Base-by-base conservation (phyloP, 495 filamentous ascomycete species). In the Penicillium desertorum region DNA sequence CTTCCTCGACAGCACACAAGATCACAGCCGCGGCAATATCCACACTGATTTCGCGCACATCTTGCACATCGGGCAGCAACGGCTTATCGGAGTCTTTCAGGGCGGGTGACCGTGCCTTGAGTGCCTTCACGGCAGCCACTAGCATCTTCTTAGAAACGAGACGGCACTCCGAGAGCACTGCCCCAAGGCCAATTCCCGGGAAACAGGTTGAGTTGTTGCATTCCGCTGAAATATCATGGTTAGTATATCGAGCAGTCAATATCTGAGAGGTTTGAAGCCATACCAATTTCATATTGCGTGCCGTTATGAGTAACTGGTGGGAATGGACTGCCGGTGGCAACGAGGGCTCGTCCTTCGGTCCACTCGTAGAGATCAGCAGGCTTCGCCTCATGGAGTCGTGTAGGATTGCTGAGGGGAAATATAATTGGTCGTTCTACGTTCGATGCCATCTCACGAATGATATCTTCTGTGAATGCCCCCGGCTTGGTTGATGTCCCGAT, bases 131-230 rank as follows among this genome's bases (percentile, higher is more conserved):
- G 1, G 92, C 91, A 3, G 87, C 87, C 0, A 95, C 87, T 11
- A 96, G 83, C 86, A 96, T 91, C 63, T 85, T 83, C 62, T 92
- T 85, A 0, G 85, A 87, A 5, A 96, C 63, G 2, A 81, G 75
- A 2, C 68, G 77, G 2, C 85, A 76, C 16, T 86, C 82, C 12
- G 76, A 85, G 10, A 96, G 81, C 17, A 96, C 84, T 10, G 81
- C 81, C 14, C 90, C 91, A 2, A 96, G 83, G 0, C 91, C 91
- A 55, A 96, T 92, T 0, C 88, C 91, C 0, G 90, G 90, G 74
- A 94, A 96, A 23, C 84, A 85, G n/a, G 87, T 88, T 5, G 86
- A 88, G 71, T 96, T 96, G 73, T 96, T 96, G 77, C 91, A 96
- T 67, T 95, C 92, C 23, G 89, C 90, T 81, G 47, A 11, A 11